These are phyloP conservation scores for Penicillium subrubescens DNA, from an alignment of 495 filamentous ascomycete genomes.

Conservation along the genomic window DNA sequence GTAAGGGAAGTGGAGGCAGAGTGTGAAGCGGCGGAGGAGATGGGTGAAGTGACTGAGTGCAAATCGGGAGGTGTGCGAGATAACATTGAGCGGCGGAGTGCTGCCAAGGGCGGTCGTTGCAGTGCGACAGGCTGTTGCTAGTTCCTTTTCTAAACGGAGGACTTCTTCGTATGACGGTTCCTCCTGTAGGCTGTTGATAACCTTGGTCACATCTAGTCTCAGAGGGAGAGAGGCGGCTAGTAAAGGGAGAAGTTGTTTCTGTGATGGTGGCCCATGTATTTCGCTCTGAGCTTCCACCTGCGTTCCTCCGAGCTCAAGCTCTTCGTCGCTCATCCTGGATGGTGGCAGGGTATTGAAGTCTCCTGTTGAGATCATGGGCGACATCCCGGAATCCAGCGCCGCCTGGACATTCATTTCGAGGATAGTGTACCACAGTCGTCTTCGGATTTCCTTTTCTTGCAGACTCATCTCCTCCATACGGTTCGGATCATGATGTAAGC, in stretches of 20 bases:
- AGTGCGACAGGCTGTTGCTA: constrained; percentile 36
- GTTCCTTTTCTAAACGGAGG: constrained; percentile 38
- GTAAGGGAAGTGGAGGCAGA: constrained; percentile 52
- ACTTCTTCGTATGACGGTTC: constrained; percentile 50
- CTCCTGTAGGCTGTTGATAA: constrained; percentile 49
- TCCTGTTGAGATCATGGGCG: constrained; percentile 47
- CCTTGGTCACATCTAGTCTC: constrained; percentile 38
- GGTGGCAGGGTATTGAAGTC: constrained; percentile 57
- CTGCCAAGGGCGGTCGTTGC: constrained; percentile 12
- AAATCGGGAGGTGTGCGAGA: constrained; percentile 21
- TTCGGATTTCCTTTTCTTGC: constrained; percentile 48
- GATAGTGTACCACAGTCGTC: constrained; percentile 61
- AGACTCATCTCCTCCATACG: constrained; percentile 41
- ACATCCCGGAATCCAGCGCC: constrained; percentile 53
- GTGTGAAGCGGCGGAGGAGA: constrained; percentile 46
- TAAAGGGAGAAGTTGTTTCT: constrained; percentile 43
- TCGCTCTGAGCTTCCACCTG: neutral
- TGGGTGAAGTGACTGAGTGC: constrained; percentile 36
- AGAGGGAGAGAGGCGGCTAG: constrained; percentile 46
- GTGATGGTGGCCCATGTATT: neutral
- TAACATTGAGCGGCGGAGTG: neutral
- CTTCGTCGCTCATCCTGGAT: constrained; percentile 49
- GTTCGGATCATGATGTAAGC: constrained; percentile 57
- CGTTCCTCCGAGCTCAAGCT: constrained; percentile 15
- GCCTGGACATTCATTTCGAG: constrained; percentile 57